A percentile compares a stretch with the other conserved stretches of the same genome.
Evolutionary conservation across 202 grass and related monocot genomes (phyloP).

Genomic region (Dendrocalamus latiflorus): DNA sequence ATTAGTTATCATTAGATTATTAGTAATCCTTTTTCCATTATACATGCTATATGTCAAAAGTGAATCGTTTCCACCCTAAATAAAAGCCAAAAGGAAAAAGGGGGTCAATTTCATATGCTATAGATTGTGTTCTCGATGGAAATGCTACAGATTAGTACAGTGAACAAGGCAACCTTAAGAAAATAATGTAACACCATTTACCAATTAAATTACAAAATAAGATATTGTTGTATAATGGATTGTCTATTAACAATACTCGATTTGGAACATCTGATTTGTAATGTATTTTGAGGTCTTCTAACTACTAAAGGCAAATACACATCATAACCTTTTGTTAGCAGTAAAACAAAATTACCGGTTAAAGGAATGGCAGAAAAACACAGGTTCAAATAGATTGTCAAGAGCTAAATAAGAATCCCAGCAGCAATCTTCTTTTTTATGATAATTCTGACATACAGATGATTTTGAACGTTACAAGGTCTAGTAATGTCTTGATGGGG

Average conservation of each 20-base stretch:
- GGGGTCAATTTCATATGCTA: background rate
- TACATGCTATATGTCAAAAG: too few relatives aligned
- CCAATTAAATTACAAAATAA: background rate
- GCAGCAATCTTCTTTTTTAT: background rate
- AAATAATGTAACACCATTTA: background rate
- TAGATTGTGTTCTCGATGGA: background rate
- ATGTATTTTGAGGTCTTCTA: background rate
- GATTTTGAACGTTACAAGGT: background rate
- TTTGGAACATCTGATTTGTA: too few relatives aligned
- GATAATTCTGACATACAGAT: background rate
- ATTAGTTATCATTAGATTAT: too few relatives aligned
- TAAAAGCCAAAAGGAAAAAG: background rate
- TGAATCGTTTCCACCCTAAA: background rate
- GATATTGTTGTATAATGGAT: background rate
- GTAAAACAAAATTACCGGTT: background rate
- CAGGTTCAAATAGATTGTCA: background rate
- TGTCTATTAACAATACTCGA: too few relatives aligned
- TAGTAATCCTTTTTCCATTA: too few relatives aligned
- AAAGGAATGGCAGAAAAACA: background rate
- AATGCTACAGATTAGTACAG: background rate
- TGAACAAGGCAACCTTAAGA: background rate
- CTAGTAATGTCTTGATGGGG: background rate
- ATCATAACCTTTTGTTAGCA: background rate
- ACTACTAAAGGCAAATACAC: background rate
- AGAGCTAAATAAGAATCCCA: background rate